Evolutionary conservation across 129 eudicot species (phyloP).

Genomic region (Centella asiatica): DNA sequence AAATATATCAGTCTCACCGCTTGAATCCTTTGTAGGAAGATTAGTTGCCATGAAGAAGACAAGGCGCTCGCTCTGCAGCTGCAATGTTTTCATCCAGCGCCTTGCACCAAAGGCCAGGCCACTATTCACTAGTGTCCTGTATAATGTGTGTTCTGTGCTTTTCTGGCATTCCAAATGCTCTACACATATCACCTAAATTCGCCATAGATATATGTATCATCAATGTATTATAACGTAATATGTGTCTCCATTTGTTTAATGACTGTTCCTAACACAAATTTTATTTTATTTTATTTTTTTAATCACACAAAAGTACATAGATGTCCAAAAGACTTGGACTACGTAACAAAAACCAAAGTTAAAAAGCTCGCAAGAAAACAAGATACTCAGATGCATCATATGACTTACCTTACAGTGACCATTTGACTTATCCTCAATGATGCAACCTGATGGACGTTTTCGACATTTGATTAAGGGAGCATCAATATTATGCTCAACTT

Average conservation of each 20-base stretch:
- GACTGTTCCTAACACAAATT: too few species aligned
- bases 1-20: slow-evolving; percentile 34
- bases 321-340: too few species aligned
- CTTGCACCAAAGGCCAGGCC: slow-evolving; percentile 97
- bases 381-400: too few species aligned
- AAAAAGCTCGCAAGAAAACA: too few species aligned
- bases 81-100: slow-evolving; percentile 92
- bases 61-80: slow-evolving; percentile 86
- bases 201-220: neutral
- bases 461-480: slow-evolving; percentile 66
- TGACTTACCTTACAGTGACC: slow-evolving; percentile 97
- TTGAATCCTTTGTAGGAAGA: slow-evolving; percentile 81
- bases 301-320: too few species aligned
- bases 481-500: slow-evolving; percentile 65
- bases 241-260: too few species aligned
- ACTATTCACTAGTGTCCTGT: slow-evolving; percentile 63
- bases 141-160: slow-evolving; percentile 49
- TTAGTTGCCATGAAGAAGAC: slow-evolving; percentile 88
- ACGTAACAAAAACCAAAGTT: too few species aligned
- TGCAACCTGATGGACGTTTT: slow-evolving; percentile 92
- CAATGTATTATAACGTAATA: too few species aligned
- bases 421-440: slow-evolving; percentile 71
- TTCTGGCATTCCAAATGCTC: slow-evolving; percentile 87
- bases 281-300: too few species aligned
- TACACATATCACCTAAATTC: slow-evolving; percentile 83